Conservation (phyloP, 2,329 filamentous ascomycete species). For the Dothidotthia symphoricarpi region DNA sequence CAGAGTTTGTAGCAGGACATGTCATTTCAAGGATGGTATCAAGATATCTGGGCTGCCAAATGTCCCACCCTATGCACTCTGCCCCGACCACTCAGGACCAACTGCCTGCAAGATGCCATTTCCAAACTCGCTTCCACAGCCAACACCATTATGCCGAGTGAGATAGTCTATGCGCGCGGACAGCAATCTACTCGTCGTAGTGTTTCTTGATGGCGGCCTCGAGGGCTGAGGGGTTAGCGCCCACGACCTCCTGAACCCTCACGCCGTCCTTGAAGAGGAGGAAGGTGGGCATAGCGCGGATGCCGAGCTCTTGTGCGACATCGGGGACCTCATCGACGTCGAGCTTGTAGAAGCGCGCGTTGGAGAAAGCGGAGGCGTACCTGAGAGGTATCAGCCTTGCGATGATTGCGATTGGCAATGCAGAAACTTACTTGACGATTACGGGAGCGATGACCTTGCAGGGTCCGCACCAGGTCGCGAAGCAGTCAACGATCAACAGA, state of each 20-base stretch:
- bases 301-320: slow-evolving; percentile 71
- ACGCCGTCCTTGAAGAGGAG: slow-evolving; percentile 76
- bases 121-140: slow-evolving; percentile 2
- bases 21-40: slow-evolving; percentile 18
- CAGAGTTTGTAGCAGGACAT: slow-evolving; percentile 8
- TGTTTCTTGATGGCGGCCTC: slow-evolving; percentile 51
- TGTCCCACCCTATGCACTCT: slow-evolving; percentile 2
- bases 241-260: slow-evolving; percentile 71
- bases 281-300: slow-evolving; percentile 94
- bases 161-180: slow-evolving; percentile 7
- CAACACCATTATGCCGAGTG: slow-evolving; percentile 11
- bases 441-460: slow-evolving; percentile 87
- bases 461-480: slow-evolving; percentile 88
- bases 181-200: slow-evolving; percentile 17
- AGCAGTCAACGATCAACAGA: slow-evolving; percentile 79
- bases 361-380: slow-evolving; percentile 59
- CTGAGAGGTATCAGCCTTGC: slow-evolving; percentile 41
- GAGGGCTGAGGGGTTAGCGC: slow-evolving; percentile 74
- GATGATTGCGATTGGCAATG: background rate
- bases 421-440: slow-evolving; percentile 59
- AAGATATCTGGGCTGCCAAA: slow-evolving; percentile 13
- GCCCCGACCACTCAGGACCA: background rate
- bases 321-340: slow-evolving; percentile 82
- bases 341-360: slow-evolving; percentile 78
- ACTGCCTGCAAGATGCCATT: slow-evolving; percentile 8